These are phyloP conservation scores for Oryza longistaminata DNA, from an alignment of 176 grass and related monocot genomes.

Conservation along the genomic window DNA sequence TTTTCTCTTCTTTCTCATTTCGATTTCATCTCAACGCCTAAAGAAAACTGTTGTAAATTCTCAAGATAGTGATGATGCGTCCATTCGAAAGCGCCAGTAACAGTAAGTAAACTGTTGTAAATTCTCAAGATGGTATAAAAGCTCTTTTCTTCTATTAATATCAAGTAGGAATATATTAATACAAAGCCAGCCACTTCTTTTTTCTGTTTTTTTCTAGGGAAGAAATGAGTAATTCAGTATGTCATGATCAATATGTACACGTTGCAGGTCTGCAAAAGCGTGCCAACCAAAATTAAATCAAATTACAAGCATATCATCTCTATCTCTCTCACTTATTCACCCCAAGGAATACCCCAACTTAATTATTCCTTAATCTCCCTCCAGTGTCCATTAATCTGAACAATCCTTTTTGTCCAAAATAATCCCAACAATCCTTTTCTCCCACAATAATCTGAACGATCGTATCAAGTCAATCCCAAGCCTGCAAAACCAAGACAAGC, in stretches of 20 bases:
- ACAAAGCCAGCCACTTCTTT: background rate
- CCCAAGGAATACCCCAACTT: background rate
- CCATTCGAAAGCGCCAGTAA: background rate
- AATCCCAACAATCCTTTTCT: background rate
- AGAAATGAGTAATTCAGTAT: background rate
- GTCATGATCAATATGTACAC: constrained; percentile 19
- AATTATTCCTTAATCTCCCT: background rate
- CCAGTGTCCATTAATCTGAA: background rate
- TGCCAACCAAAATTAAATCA: background rate
- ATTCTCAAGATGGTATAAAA: background rate
- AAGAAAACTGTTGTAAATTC: background rate
- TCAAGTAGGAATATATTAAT: background rate
- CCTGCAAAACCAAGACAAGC: constrained; percentile 19
- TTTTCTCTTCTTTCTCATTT: background rate
- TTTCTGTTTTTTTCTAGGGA: background rate
- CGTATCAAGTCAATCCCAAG: constrained; percentile 52
- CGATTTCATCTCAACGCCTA: background rate
- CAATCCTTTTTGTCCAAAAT: too few species aligned
- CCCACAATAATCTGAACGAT: background rate
- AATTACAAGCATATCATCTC: background rate
- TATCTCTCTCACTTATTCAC: background rate
- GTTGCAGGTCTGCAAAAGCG: background rate
- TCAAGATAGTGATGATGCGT: background rate
- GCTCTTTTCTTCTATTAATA: too few species aligned
- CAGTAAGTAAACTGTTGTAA: background rate